Evolutionary conservation across 495 filamentous ascomycete genomes (phyloP).

Genomic region (Lophiostoma macrostomum): DNA sequence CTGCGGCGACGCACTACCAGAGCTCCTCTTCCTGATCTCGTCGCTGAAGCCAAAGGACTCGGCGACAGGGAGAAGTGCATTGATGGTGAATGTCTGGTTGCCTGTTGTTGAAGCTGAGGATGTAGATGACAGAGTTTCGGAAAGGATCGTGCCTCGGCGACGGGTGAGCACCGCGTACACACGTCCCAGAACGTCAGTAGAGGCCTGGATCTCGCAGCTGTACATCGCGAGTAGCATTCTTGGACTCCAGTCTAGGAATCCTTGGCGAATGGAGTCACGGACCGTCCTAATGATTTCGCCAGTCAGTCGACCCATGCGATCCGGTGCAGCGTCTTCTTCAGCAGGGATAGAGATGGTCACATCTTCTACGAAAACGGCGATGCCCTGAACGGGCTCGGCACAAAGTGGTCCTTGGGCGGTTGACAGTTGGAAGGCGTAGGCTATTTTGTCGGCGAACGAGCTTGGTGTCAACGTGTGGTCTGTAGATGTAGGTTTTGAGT

Average conservation of each 20-base stretch:
- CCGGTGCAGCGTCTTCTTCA: slow-evolving; percentile 55
- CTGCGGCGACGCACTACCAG: slow-evolving; percentile 85
- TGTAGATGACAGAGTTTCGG: slow-evolving; percentile 81
- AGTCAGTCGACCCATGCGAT: slow-evolving; percentile 74
- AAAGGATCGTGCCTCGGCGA: slow-evolving; percentile 82
- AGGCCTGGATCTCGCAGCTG: slow-evolving; percentile 93
- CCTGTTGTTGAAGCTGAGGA: slow-evolving; percentile 47
- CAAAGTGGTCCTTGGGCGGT: slow-evolving; percentile 87
- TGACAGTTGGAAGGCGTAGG: slow-evolving; percentile 91
- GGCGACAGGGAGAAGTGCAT: slow-evolving; percentile 79
- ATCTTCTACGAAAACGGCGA: slow-evolving; percentile 88
- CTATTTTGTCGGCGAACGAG: slow-evolving; percentile 84
- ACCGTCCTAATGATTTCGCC: slow-evolving; percentile 88
- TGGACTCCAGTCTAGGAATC: slow-evolving; percentile 93
- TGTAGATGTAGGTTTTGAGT: neutral
- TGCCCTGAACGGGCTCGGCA: slow-evolving; percentile 87
- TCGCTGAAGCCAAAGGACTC: slow-evolving; percentile 95
- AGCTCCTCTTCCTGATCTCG: slow-evolving; percentile 92
- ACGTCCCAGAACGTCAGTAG: slow-evolving; percentile 88
- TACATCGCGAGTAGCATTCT: slow-evolving; percentile 97
- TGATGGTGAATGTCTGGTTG: slow-evolving; percentile 92
- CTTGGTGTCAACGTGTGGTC: slow-evolving; percentile 58
- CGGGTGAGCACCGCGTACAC: slow-evolving; percentile 93
- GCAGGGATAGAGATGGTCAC: slow-evolving; percentile 55
- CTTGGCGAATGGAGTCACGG: slow-evolving; percentile 78